Evolutionary conservation across 306 rosid species (phyloP).

Genomic region (Trifolium subterraneum): DNA sequence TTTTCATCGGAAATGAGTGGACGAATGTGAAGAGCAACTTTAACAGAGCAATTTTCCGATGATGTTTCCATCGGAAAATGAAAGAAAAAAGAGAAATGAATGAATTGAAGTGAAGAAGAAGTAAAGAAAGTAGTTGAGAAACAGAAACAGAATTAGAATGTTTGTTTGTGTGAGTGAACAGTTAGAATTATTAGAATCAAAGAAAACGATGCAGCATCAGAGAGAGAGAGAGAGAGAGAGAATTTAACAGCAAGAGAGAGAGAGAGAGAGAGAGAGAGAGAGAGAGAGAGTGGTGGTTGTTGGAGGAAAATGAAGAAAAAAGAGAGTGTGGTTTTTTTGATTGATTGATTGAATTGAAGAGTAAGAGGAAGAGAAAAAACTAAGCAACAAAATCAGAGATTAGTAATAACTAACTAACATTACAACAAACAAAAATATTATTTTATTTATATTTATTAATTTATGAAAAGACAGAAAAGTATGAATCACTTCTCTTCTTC

Average conservation of each 20-base stretch:
- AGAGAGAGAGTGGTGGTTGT: slow-evolving; percentile 47
- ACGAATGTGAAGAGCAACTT: slow-evolving; percentile 84
- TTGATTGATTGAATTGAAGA: slow-evolving; percentile 19
- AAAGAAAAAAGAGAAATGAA: background rate
- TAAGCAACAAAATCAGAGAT: slow-evolving; percentile 37
- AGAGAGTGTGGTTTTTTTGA: slow-evolving; percentile 38
- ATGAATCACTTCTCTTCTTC: slow-evolving; percentile 52
- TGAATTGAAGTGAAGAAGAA: background rate
- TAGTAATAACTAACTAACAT: slow-evolving; percentile 23
- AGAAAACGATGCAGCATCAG: slow-evolving; percentile 53
- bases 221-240: slow-evolving; percentile 33
- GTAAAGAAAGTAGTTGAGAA: slow-evolving; percentile 7
- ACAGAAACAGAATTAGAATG: slow-evolving; percentile 15
- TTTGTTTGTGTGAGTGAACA: slow-evolving; percentile 30
- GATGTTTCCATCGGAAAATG: slow-evolving; percentile 54
- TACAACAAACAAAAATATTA: slow-evolving; percentile 11
- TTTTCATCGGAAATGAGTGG: slow-evolving; percentile 82
- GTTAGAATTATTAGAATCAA: slow-evolving; percentile 43
- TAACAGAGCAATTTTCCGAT: slow-evolving; percentile 70
- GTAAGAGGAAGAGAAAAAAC: slow-evolving; percentile 45
- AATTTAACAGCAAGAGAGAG: slow-evolving; percentile 44
- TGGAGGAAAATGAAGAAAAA: slow-evolving; percentile 44
- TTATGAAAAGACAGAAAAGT: background rate
- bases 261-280: no score
- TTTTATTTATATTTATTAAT: background rate